These are phyloP conservation scores for Arthrobotrys iridis DNA, from an alignment of 2,329 filamentous ascomycete species.

Conservation along the genomic window DNA sequence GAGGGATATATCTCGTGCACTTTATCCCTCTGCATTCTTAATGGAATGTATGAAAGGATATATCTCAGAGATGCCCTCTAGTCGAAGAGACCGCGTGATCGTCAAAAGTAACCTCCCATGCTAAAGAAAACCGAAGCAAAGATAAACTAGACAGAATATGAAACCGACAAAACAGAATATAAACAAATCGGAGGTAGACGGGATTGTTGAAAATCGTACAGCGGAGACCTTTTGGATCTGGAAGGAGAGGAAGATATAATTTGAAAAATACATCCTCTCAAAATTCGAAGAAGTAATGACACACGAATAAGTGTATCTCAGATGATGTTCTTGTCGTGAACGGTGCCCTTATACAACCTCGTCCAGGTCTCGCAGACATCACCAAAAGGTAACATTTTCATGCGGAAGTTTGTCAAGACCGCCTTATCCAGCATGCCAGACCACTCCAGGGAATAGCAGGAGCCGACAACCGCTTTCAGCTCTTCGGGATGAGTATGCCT, in stretches of 20 bases:
- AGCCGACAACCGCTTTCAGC: conserved; percentile 25
- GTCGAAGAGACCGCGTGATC: conserved; percentile 34
- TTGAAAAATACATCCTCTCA: too few species aligned
- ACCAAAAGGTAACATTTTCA: conserved; percentile 39
- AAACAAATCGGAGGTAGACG: not conserved
- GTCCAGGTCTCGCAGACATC: conserved; percentile 50
- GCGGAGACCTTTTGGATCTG: not conserved
- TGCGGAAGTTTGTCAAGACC: conserved; percentile 34
- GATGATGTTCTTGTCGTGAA: conserved; percentile 47
- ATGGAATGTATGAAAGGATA: not conserved
- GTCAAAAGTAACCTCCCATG: conserved; percentile 20
- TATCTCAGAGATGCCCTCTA: conserved; percentile 18
- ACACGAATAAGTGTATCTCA: not conserved
- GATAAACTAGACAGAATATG: not conserved
- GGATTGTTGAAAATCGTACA: not conserved
- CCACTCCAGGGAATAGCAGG: conserved; percentile 30
- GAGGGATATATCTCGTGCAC: conserved; percentile 7
- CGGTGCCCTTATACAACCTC: conserved; percentile 43
- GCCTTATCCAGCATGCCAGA: conserved; percentile 11
- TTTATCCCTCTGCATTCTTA: not conserved
- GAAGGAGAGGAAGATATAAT: not conserved
- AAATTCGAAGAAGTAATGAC: not conserved
- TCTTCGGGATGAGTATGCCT: conserved; percentile 43
- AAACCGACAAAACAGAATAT: conserved; percentile 5
- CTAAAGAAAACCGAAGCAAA: not conserved